Conservation (phyloP, 805 yeast genomes). For the Hanseniaspora guilliermondii region DNA sequence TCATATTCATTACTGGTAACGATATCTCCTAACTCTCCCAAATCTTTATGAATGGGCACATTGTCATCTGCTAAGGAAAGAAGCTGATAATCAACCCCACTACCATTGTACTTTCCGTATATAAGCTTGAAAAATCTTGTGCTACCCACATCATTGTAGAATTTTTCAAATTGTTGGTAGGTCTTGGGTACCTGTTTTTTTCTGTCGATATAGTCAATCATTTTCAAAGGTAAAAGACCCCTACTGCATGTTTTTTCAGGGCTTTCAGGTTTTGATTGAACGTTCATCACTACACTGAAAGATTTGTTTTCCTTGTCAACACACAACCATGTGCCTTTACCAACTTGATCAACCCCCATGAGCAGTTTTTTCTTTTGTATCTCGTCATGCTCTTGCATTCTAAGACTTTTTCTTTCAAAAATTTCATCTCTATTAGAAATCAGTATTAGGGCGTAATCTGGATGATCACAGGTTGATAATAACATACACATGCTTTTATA, state of each 20-base stretch:
- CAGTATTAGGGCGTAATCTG: conserved; percentile 61
- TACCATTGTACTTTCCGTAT: conserved; percentile 25
- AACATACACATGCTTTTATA: conserved; percentile 58
- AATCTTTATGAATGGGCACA: neutral
- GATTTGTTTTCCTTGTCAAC: conserved; percentile 44
- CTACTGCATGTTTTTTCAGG: conserved; percentile 28
- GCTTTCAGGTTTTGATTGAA: conserved; percentile 34
- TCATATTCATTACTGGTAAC: conserved; percentile 9
- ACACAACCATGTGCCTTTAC: conserved; percentile 90
- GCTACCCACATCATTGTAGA: conserved; percentile 17
- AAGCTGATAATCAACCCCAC: neutral
- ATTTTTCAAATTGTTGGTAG: conserved; percentile 21
- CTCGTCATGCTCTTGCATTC: neutral
- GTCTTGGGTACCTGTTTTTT: conserved; percentile 16
- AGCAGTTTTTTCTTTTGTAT: conserved; percentile 34
- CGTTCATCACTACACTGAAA: conserved; percentile 54
- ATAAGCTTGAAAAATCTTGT: conserved; percentile 29
- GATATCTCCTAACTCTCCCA: neutral
- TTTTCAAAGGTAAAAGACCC: conserved; percentile 33
- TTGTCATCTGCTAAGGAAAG: conserved; percentile 8
- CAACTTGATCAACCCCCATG: conserved; percentile 30
- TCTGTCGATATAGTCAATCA: conserved; percentile 26
- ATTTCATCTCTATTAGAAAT: conserved; percentile 83
- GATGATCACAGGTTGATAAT: conserved; percentile 53
- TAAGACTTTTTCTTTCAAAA: conserved; percentile 52